Base-by-base conservation (phyloP, 2,329 filamentous ascomycete species). In the Claviceps monticola region DNA sequence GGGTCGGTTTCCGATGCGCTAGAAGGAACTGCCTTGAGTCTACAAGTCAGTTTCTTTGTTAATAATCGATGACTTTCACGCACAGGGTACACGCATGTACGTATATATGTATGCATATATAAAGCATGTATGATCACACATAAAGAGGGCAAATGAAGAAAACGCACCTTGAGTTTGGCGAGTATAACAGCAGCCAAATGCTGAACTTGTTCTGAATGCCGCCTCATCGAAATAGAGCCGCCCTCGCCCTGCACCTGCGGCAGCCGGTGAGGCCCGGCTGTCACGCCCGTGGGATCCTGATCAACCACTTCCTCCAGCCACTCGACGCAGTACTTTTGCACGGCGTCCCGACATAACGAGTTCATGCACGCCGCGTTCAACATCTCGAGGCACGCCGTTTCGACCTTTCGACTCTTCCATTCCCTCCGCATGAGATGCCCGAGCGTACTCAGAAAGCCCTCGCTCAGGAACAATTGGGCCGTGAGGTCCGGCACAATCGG, bases 281-380 rank as follows among this genome's bases (percentile, higher is more conserved):
- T 70, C 48, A 71, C 64, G 48, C 74, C 72, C 53, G 83, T 80
- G 36, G 79, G 79, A 54, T 84, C 81, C 61, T 87, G 83, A 57
- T 83, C 83, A 51, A 94, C 79, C 50, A 94, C 79, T 59, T 91
- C 84, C 62, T 90, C 85, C 38, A 98, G 74, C 88, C 91, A 97
- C 52, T 87, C 82, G 36, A 79, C 74, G 66, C 91, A 95, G 62
- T 95, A 83, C 65, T 89, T 89, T 58, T 82, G 79, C 54, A 97
- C 86, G 8, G 86, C 85, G 57, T 90, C 86, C 21, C 93, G 81
- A 61, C 90, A 97, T 7, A 79, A 72, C 46, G 81, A 76, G 63
- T 94, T 86, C 67, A 95, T 86, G 67, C 89, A 96, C 6, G 91
- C 90, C 13, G 88, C 88, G 67, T 90, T 95, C 53, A 98, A 75